Evolutionary conservation across 305 asterid genomes (phyloP).

Genomic region (Fraxinus sp.): DNA sequence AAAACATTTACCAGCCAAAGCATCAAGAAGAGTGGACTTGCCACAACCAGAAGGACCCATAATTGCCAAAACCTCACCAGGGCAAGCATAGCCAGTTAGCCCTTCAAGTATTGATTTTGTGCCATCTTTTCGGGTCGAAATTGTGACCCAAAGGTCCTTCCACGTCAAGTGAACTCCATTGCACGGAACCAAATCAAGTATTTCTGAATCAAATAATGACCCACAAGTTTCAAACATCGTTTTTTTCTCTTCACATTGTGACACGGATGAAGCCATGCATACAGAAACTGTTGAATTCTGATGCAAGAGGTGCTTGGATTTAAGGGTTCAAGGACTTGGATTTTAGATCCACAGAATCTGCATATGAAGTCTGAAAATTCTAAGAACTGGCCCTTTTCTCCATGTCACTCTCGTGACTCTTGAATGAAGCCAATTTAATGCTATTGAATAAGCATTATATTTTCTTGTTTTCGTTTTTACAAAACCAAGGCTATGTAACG

Average conservation of each 20-base stretch:
- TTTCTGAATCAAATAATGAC: constrained; percentile 10
- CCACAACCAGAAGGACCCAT: constrained; percentile 76
- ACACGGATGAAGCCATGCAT: constrained; percentile 25
- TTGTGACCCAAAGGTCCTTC: constrained; percentile 55
- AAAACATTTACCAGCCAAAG: constrained; percentile 49
- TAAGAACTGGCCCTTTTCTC: constrained; percentile 15
- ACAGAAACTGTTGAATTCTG: not conserved
- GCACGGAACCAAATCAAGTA: not conserved
- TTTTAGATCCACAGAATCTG: not conserved
- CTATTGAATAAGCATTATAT: not conserved
- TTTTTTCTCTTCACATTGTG: constrained; percentile 1
- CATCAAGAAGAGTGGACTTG: constrained; percentile 62
- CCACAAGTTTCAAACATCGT: not conserved
- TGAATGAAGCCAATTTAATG: constrained; percentile 24
- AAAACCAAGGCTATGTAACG: constrained; percentile 8
- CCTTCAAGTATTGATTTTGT: constrained; percentile 39
- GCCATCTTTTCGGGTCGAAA: constrained; percentile 29
- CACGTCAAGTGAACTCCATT: constrained; percentile 46
- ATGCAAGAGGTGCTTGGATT: not conserved
- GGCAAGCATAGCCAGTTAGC: constrained; percentile 52
- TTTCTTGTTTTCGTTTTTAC: constrained; percentile 23
- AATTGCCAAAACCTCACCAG: constrained; percentile 51
- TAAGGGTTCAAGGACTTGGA: not conserved
- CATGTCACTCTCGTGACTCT: constrained; percentile 24
- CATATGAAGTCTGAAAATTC: constrained; percentile 15